Conservation (phyloP, 768 basidiomycete genomes). For the Mycena belliarum region DNA sequence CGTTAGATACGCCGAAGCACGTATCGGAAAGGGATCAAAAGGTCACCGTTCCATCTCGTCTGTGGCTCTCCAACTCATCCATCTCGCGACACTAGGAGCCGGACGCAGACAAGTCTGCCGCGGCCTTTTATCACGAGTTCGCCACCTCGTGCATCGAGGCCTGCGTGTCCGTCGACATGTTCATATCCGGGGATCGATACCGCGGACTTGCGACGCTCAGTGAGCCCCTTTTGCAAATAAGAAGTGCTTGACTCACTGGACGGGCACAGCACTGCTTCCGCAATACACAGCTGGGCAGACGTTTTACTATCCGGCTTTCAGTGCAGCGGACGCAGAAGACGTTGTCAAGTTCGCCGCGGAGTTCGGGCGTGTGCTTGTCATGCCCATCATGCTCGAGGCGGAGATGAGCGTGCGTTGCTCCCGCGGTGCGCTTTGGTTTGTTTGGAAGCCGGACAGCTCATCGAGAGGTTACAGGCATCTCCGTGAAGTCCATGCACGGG, state of each 20-base stretch:
- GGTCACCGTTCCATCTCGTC: background rate
- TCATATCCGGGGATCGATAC: constrained; percentile 60
- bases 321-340: constrained; percentile 60
- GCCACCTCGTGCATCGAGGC: constrained; percentile 66
- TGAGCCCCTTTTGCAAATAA: constrained; percentile 21
- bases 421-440: constrained; percentile 34
- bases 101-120: constrained; percentile 44
- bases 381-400: constrained; percentile 63
- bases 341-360: constrained; percentile 61
- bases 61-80: too few species aligned
- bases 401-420: constrained; percentile 72
- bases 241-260: background rate
- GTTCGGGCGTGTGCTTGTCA: constrained; percentile 60
- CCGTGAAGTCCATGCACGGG: constrained; percentile 59
- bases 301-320: constrained; percentile 72
- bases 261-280: constrained; percentile 52
- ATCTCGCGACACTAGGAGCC: constrained; percentile 42
- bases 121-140: constrained; percentile 67
- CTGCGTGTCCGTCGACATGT: constrained; percentile 73
- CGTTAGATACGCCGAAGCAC: constrained; percentile 40
- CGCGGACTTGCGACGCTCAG: constrained; percentile 64
- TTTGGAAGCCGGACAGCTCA: too few species aligned
- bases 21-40: background rate
- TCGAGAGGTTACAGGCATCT: too few species aligned
- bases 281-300: constrained; percentile 70